Percentiles rank a stretch among this genome's conserved stretches.
Conservation (phyloP, 768 basidiomycete species). For the Xerocomellus intermedius region DNA sequence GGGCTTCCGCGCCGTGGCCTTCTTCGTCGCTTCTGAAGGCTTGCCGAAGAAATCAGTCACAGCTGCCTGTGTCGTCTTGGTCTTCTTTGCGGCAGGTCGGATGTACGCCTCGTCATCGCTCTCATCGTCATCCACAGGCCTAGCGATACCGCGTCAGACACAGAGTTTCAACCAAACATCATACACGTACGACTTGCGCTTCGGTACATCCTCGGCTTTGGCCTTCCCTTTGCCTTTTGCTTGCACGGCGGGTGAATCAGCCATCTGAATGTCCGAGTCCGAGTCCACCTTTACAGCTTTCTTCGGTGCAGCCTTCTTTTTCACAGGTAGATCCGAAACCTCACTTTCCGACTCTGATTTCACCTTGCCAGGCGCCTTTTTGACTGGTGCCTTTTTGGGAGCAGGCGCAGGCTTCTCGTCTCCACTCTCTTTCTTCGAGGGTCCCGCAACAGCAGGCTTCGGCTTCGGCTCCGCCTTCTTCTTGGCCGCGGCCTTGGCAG, state of each 20-base stretch:
- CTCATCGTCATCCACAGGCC: constrained; percentile 34
- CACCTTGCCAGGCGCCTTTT: constrained; percentile 32
- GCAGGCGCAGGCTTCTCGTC: constrained; percentile 31
- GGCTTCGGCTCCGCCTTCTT: constrained; percentile 32
- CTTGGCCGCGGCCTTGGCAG: constrained; percentile 46
- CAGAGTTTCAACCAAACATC: neutral
- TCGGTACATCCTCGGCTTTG: constrained; percentile 38
- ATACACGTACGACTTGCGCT: constrained; percentile 65
- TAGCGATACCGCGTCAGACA: constrained; percentile 19
- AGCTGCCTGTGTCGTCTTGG: constrained; percentile 38
- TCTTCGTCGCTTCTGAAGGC: constrained; percentile 39
- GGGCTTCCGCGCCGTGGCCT: constrained; percentile 45
- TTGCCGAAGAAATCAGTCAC: constrained; percentile 66
- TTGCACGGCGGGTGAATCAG: constrained; percentile 20
- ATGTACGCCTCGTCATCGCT: constrained; percentile 43
- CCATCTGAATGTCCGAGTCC: constrained; percentile 40
- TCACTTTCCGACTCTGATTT: constrained; percentile 43
- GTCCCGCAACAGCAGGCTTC: constrained; percentile 32
- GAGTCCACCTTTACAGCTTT: constrained; percentile 32
- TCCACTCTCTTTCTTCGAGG: constrained; percentile 47
- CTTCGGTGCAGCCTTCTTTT: constrained; percentile 20
- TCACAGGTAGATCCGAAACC: constrained; percentile 25
- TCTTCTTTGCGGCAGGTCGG: constrained; percentile 57
- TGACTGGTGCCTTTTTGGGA: constrained; percentile 32
- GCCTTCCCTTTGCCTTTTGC: constrained; percentile 47